Evolutionary conservation across 2,329 filamentous ascomycete genomes (phyloP), one percentile per base, ranked within the genome.

Genomic region (Colletotrichum abscissum): DNA sequence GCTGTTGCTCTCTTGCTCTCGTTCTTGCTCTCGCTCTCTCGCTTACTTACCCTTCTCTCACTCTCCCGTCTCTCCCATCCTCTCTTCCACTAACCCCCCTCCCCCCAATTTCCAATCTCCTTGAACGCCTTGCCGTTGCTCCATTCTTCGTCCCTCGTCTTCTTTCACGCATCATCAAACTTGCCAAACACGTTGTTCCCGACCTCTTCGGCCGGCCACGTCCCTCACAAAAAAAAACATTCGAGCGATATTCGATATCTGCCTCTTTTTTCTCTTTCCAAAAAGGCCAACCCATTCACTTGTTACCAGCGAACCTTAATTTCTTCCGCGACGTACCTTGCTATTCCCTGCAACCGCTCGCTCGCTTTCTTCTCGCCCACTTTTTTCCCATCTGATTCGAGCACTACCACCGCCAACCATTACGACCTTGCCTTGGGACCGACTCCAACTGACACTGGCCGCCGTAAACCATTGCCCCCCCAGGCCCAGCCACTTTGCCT

Each of bases 401-500:
- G 60, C 60, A 35, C 59, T 24, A 58, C 19, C 33, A 66, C 69
- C 14, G 42, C 68, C 62, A 42, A 69, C 26, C 58, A 55, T 56
- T 16, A 54, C 63, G 16, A 35, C 63, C 60, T 54, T 63, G 60
- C 35, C 63, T 64, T 65, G 49, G 52, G 22, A 69, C 65, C 54
- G 19, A 16, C 55, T 30, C 30, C 28, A 49, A 64, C 59, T 54
- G 12, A 69, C 59, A 57, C 33, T 56, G 33, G 59, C 59, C 35
- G 67, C 49, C 55, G n/a, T 30, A 26, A 55, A 56, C 38, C 67
- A 24, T 66, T 60, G 60, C 19, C 56, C 66, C 62, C 60, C 60
- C 59, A 38, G 62, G 62, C 67, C 71, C 71, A 70, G 67, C 67
- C 71, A 70, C 67, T 70, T 70, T 33, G 71, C 71, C 71, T 73